phyloP scores from a whole-genome alignment of 495 filamentous ascomycete species.

The Xylaria sp. region DNA sequence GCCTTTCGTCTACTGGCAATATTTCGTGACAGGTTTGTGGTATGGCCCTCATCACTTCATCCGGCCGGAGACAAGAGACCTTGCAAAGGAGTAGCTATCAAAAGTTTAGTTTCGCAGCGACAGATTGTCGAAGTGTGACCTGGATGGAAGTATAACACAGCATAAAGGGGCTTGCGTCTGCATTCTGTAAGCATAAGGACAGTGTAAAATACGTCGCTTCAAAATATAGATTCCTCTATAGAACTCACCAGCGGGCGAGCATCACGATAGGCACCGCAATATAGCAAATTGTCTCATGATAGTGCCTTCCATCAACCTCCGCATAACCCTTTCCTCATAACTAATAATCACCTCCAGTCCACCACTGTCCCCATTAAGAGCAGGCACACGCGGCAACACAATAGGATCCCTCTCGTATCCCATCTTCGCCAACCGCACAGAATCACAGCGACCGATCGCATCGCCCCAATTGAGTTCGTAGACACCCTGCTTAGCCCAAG shows the following conservation, averaged over 20 bases:
- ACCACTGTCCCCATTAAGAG: slow-evolving; percentile 13
- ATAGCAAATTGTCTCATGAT: slow-evolving; percentile 28
- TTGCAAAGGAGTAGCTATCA: not conserved
- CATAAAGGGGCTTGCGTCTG: not conserved
- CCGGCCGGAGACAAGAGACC: slow-evolving; percentile 29
- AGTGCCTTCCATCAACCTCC: slow-evolving; percentile 24
- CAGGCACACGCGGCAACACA: slow-evolving; percentile 37
- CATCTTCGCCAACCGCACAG: slow-evolving; percentile 38
- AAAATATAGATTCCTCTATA: not conserved
- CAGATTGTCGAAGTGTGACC: not conserved
- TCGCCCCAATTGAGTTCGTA: slow-evolving; percentile 41
- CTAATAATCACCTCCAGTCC: slow-evolving; percentile 41
- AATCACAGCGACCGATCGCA: slow-evolving; percentile 35
- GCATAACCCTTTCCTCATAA: slow-evolving; percentile 28
- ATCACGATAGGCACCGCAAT: slow-evolving; percentile 29
- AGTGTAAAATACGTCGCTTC: not conserved
- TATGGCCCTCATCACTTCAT: slow-evolving; percentile 39
- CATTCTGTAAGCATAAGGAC: not conserved
- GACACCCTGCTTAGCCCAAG: slow-evolving; percentile 39
- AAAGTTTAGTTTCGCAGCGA: not conserved
- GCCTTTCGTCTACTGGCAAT: slow-evolving; percentile 40
- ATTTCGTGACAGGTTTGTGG: slow-evolving; percentile 39
- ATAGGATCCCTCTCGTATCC: slow-evolving; percentile 37
- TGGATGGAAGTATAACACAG: not conserved
- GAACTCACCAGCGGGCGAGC: not conserved